Percentiles rank a stretch among this genome's conserved stretches.
These are phyloP conservation scores for Eimeria brunetti DNA, from an alignment of 169 alveolate genomes.

Conservation along the genomic window DNA sequence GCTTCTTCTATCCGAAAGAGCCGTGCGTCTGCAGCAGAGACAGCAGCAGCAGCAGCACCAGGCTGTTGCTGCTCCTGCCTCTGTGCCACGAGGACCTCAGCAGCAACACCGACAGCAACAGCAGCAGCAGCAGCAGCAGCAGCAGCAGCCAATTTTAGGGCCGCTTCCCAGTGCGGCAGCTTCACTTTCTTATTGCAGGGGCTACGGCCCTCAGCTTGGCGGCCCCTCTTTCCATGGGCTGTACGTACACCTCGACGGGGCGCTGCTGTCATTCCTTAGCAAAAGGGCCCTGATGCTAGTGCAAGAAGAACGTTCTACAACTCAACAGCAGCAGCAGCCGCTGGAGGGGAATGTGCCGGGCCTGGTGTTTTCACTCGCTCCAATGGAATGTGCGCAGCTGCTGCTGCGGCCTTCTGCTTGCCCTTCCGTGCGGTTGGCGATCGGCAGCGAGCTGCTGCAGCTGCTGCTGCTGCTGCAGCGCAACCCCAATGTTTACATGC, in stretches of 20 bases:
- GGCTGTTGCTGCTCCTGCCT: neutral
- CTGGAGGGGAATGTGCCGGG: neutral
- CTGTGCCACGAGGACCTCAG: neutral
- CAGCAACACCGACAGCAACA: neutral
- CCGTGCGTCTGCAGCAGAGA: neutral
- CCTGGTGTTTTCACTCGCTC: slow-evolving; percentile 18
- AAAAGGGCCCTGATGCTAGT: neutral
- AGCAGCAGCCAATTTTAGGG: neutral
- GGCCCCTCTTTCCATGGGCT: neutral
- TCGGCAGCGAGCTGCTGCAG: slow-evolving; percentile 49
- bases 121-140: slow-evolving; percentile 16
- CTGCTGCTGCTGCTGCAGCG: slow-evolving; percentile 53
- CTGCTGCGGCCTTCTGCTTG: slow-evolving; percentile 61
- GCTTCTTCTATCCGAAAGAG: slow-evolving; percentile 10
- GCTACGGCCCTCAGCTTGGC: neutral
- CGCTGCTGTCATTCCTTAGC: neutral
- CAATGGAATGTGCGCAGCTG: slow-evolving; percentile 34
- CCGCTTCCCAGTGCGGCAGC: neutral
- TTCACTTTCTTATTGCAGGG: neutral
- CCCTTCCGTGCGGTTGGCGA: slow-evolving; percentile 36
- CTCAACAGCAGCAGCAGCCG: neutral
- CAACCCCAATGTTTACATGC: slow-evolving; percentile 32
- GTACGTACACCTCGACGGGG: slow-evolving; percentile 46
- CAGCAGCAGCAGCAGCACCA: slow-evolving; percentile 15
- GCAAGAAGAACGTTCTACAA: neutral